phyloP scores from a whole-genome alignment of 148 eudicot genomes.

The Pharnaceum exiguum region DNA sequence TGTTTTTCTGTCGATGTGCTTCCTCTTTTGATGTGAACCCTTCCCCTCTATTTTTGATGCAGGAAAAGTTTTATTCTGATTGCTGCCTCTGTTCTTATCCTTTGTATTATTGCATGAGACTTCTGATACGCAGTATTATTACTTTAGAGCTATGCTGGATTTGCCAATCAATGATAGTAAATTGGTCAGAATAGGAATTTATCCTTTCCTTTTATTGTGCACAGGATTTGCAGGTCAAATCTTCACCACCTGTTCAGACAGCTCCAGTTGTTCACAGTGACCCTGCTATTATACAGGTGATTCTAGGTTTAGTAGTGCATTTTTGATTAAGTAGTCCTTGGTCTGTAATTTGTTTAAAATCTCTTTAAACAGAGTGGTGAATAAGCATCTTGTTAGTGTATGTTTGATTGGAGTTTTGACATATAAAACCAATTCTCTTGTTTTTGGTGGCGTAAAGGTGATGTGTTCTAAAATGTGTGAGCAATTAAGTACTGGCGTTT shows the following conservation, averaged over 20 bases:
- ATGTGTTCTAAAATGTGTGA: no score
- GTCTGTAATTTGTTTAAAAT: neutral
- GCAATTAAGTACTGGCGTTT: no score
- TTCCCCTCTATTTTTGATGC: no score
- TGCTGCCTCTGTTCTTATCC: no score
- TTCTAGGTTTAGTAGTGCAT: neutral
- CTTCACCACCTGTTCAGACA: slow-evolving; percentile 40
- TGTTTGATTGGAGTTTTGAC: slow-evolving; percentile 4
- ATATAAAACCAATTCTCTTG: neutral
- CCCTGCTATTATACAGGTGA: slow-evolving; percentile 71
- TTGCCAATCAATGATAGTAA: neutral
- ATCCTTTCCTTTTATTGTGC: neutral
- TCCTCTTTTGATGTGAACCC: no score
- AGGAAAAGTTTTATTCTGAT: no score
- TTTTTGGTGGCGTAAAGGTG: neutral
- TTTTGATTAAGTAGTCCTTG: neutral
- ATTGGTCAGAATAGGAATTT: neutral
- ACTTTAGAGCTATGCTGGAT: no score
- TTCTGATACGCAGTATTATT: no score
- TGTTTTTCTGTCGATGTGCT: no score
- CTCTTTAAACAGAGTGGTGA: neutral
- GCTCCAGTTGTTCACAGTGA: slow-evolving; percentile 41
- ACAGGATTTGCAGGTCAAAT: slow-evolving; percentile 67
- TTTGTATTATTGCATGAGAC: no score
- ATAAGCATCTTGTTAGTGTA: neutral